Base-by-base conservation (phyloP, 1,139 yeast genomes). In the Candida sanyaensis region DNA sequence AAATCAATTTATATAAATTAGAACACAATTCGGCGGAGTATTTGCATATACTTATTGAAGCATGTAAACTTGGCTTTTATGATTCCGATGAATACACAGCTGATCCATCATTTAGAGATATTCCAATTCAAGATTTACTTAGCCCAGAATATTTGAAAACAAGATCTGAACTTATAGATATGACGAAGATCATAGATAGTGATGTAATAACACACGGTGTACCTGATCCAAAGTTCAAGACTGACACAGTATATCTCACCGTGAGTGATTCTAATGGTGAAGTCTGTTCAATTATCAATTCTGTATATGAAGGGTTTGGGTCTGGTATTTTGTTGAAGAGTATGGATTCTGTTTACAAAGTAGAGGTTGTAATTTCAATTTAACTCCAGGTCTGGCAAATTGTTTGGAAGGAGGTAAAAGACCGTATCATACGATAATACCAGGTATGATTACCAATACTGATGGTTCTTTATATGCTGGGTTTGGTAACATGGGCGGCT, bases 401-500 rank as follows among this genome's bases (percentile, higher is more conserved):
- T 75, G 79, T 46, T 66, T 85, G 38, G 91, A 78, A 49, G 89
- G 90, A 0, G 78, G 80, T 33, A 88, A 88, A n/a, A 72, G 96
- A 51, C 87, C 93, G 0, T 88, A 88, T 64, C 96, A 88, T 59
- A 88, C 96, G 0, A 88, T 88, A 52, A 88, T 88, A 50, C 96
- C 96, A 0, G 90, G 91, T 0, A 79, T 88, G 84, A 80, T 88
- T 32, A 64, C 75, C 1, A 68, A 67, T 9, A 5, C 24, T 11
- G 66, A 61, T 31, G 69, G 70, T 26, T 71, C 71, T 4, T 67
- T 88, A 27, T 85, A 77, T 61, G 92, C 92, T 0, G 71, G 87
- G 3, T 86, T 80, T 58, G 96, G 96, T 31, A 88, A 87, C 55
- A 88, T 88, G 92, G 96, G 96, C 23, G 96, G 93, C 0, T 88